Conservation (phyloP, 2,329 filamentous ascomycete species). For the Colletotrichum lini region DNA sequence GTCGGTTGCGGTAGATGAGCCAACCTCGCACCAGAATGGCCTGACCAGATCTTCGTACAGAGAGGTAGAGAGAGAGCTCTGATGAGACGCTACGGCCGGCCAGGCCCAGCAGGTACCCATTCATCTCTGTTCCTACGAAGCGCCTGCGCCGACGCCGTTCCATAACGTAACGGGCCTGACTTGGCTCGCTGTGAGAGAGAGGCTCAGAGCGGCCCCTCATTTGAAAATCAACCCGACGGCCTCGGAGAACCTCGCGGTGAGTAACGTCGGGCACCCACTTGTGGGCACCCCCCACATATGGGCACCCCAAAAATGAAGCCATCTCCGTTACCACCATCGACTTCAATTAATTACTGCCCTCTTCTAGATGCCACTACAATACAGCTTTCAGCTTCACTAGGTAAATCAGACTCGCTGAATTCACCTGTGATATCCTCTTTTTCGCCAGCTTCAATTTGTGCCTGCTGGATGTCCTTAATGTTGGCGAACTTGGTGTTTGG, state of each 20-base stretch:
- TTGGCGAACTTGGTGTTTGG: no score
- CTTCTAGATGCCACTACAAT: no score
- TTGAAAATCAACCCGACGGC: slow-evolving; percentile 8
- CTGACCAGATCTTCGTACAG: background rate
- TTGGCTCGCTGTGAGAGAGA: background rate
- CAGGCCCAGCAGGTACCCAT: slow-evolving; percentile 1
- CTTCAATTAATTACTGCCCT: no score
- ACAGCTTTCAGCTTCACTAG: no score
- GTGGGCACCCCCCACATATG: no score
- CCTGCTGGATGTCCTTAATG: no score
- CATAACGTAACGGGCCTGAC: background rate
- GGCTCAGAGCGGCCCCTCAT: background rate
- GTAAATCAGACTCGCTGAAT: no score
- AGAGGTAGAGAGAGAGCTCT: background rate
- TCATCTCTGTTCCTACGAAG: slow-evolving; percentile 3
- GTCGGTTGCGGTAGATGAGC: slow-evolving; percentile 18
- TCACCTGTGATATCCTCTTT: no score
- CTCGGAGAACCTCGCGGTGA: slow-evolving; percentile 4
- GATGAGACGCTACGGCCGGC: slow-evolving; percentile 8
- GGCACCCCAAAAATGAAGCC: no score
- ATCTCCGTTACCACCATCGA: no score
- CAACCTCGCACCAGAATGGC: slow-evolving; percentile 1
- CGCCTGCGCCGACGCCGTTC: background rate
- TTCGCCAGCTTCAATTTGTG: no score
- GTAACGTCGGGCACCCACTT: no score